Evolutionary conservation across 495 filamentous ascomycete genomes (phyloP).

Genomic region (Penicillium atrosanguineum): DNA sequence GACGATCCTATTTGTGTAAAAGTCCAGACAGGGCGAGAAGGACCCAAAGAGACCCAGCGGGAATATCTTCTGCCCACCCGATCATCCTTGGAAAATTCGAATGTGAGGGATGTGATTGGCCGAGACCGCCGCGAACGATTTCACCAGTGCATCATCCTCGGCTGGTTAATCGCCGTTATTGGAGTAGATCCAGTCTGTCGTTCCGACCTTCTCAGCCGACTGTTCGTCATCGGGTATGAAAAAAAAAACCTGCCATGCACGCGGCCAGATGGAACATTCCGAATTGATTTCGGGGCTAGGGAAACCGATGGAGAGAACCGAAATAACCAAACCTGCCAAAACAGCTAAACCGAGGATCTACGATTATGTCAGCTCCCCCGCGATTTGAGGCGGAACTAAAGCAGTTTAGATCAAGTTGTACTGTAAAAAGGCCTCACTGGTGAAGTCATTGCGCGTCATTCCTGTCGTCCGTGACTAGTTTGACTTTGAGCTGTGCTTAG

Average conservation of each 20-base stretch:
- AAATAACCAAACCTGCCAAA: not conserved
- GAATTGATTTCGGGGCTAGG: constrained; percentile 12
- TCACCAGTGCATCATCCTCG: constrained; percentile 30
- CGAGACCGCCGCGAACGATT: constrained; percentile 22
- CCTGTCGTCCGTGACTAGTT: constrained; percentile 10
- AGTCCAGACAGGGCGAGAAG: constrained; percentile 7
- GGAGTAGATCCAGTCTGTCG: constrained; percentile 9
- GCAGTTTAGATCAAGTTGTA: not conserved
- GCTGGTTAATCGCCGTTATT: constrained; percentile 36
- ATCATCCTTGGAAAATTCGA: constrained; percentile 17
- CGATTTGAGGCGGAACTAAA: constrained; percentile 14
- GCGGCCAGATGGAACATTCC: constrained; percentile 2
- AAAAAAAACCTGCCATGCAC: not conserved
- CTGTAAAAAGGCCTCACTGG: not conserved
- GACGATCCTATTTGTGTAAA: constrained; percentile 11
- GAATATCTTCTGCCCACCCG: constrained; percentile 41
- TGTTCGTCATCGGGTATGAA: constrained; percentile 28
- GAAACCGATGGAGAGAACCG: constrained; percentile 13
- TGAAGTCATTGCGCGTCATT: constrained; percentile 34
- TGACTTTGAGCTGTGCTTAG: not conserved
- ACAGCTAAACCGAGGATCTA: constrained; percentile 6
- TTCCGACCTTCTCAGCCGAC: constrained; percentile 23
- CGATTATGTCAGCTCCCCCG: constrained; percentile 24
- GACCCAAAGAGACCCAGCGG: constrained; percentile 26
- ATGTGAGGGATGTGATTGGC: constrained; percentile 32